Conservation (phyloP, 768 basidiomycete genomes). For the Boletus vinaceobasis region DNA sequence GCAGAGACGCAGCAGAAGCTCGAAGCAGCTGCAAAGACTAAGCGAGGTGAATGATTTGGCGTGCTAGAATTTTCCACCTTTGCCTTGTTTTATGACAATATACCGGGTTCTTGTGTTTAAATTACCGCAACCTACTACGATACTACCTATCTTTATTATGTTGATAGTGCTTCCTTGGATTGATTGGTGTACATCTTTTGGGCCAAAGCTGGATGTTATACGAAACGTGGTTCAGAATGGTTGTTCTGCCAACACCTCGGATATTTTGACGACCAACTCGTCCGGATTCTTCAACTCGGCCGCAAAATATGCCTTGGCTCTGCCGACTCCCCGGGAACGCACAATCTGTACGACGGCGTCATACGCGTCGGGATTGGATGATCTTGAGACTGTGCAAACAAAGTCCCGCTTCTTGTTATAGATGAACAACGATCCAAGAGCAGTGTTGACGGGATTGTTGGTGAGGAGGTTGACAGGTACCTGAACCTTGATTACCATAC, state of each 20-base stretch:
- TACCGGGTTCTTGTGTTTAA: not conserved
- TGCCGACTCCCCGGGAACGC: slow-evolving; percentile 38
- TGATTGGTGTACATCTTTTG: not conserved
- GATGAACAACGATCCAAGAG: slow-evolving; percentile 35
- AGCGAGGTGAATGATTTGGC: not conserved
- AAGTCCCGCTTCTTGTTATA: slow-evolving; percentile 57
- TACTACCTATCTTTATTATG: not conserved
- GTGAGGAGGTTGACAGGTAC: slow-evolving; percentile 30
- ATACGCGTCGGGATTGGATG: slow-evolving; percentile 37
- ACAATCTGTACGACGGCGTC: slow-evolving; percentile 40
- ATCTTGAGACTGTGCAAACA: slow-evolving; percentile 39
- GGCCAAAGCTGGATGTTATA: no score
- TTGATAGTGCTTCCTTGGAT: not conserved
- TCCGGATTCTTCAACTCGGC: slow-evolving; percentile 47
- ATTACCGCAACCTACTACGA: not conserved
- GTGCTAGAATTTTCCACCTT: not conserved
- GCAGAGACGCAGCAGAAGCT: slow-evolving; percentile 35
- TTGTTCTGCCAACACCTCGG: slow-evolving; percentile 54
- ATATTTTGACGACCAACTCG: slow-evolving; percentile 48
- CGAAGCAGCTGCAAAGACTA: slow-evolving; percentile 4
- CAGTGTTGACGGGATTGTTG: slow-evolving; percentile 2
- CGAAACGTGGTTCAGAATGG: slow-evolving; percentile 37
- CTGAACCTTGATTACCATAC: slow-evolving; percentile 54
- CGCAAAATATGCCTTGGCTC: slow-evolving; percentile 52
- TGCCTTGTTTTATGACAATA: not conserved